Evolutionary conservation across 768 basidiomycete species (phyloP).

Genomic region (Rhizopogon vinicolor): DNA sequence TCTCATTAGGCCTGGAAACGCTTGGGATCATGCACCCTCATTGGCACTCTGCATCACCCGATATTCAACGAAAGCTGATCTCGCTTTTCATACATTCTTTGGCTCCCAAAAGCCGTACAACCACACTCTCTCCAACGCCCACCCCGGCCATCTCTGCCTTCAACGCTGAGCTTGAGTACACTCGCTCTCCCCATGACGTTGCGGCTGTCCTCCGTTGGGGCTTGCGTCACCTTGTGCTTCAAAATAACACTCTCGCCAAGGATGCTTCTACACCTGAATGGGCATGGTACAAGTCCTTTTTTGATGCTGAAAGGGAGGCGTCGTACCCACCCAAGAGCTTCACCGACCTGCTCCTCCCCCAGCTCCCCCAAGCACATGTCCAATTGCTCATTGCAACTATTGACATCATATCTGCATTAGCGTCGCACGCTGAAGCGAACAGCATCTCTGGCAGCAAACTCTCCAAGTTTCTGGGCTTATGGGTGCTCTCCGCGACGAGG

Average conservation of each 20-base stretch:
- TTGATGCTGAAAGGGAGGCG: slow-evolving; percentile 50
- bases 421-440: slow-evolving; percentile 67
- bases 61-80: slow-evolving; percentile 63
- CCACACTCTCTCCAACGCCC: slow-evolving; percentile 49
- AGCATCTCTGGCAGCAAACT: slow-evolving; percentile 77
- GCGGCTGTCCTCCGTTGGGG: slow-evolving; percentile 82
- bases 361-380: slow-evolving; percentile 51
- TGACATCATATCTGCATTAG: slow-evolving; percentile 62
- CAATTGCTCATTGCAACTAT: slow-evolving; percentile 56
- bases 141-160: slow-evolving; percentile 47
- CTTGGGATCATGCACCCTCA: slow-evolving; percentile 84
- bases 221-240: slow-evolving; percentile 65
- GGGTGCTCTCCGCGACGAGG: slow-evolving; percentile 55
- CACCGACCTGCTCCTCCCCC: slow-evolving; percentile 55
- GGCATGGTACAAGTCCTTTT: slow-evolving; percentile 66
- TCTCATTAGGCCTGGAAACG: slow-evolving; percentile 61
- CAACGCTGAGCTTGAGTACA: slow-evolving; percentile 58
- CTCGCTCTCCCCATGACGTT: slow-evolving; percentile 69
- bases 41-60: slow-evolving; percentile 73
- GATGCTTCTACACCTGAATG: slow-evolving; percentile 41
- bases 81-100: slow-evolving; percentile 67
- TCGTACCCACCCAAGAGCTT: slow-evolving; percentile 64
- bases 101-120: slow-evolving; percentile 38
- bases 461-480: slow-evolving; percentile 67
- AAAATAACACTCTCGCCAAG: slow-evolving; percentile 56